phyloP scores from a whole-genome alignment of 768 basidiomycete species.

The Lactarius sp. region DNA sequence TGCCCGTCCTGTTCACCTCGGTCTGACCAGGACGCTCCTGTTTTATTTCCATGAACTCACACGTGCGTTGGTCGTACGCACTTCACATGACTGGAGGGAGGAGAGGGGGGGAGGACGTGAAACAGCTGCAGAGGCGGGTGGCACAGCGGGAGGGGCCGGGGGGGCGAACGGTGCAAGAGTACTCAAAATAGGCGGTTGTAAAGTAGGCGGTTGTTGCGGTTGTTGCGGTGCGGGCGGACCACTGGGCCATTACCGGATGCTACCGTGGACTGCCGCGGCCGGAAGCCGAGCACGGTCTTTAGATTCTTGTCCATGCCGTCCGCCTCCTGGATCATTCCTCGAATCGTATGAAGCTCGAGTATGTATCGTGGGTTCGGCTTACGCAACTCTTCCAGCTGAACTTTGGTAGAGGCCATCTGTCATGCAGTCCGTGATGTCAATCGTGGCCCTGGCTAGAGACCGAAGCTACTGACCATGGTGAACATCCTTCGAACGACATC shows the following conservation, averaged over 20 bases:
- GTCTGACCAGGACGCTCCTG: too few species aligned
- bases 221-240: constrained; percentile 3
- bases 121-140: background rate
- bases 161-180: background rate
- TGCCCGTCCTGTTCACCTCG: too few species aligned
- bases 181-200: constrained; percentile 8
- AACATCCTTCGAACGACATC: constrained; percentile 12
- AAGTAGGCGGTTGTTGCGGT: constrained; percentile 11
- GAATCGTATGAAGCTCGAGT: constrained; percentile 23
- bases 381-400: constrained; percentile 15
- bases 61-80: too few species aligned
- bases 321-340: constrained; percentile 21
- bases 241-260: background rate
- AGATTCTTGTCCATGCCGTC: constrained; percentile 19
- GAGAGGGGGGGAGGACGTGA: constrained; percentile 2
- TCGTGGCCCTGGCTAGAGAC: background rate
- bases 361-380: constrained; percentile 18
- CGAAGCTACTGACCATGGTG: constrained; percentile 4
- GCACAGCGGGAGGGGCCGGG: background rate
- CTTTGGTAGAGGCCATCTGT: constrained; percentile 15
- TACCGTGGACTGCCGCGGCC: background rate
- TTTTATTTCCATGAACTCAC: too few species aligned
- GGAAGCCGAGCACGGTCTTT: background rate
- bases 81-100: background rate
- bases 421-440: background rate